A percentile compares a stretch with the other conserved stretches of the same genome.
Evolutionary conservation across 2,329 filamentous ascomycete genomes (phyloP).

Genomic region (Aspergillus sp.): DNA sequence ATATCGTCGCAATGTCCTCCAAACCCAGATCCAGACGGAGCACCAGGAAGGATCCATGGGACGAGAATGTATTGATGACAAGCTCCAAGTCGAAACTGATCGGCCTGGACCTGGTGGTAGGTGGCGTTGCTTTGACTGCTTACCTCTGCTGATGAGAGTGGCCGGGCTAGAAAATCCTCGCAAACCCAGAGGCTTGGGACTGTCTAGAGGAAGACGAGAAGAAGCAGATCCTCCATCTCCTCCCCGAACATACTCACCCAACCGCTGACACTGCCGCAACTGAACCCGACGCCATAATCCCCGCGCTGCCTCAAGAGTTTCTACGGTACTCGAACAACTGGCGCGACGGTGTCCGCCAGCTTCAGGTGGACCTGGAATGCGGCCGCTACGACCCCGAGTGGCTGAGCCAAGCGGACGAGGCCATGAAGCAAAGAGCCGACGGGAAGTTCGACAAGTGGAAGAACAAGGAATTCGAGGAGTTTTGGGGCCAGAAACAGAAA

Average conservation of each 20-base stretch:
- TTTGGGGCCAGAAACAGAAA: conserved; percentile 49
- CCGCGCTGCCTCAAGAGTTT: conserved; percentile 32
- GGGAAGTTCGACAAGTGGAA: conserved; percentile 52
- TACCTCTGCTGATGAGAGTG: background rate
- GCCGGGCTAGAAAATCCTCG: conserved; percentile 28
- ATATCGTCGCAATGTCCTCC: conserved; percentile 19
- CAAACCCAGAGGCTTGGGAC: conserved; percentile 33
- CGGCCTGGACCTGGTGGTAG: conserved; percentile 31
- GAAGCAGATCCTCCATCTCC: conserved; percentile 27
- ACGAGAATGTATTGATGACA: conserved; percentile 30
- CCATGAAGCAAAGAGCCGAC: conserved; percentile 41
- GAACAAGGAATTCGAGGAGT: conserved; percentile 44
- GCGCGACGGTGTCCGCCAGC: conserved; percentile 45
- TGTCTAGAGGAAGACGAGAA: conserved; percentile 34
- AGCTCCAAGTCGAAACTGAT: conserved; percentile 29
- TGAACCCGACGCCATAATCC: conserved; percentile 23
- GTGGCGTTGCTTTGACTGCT: conserved; percentile 3
- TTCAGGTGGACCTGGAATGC: conserved; percentile 45
- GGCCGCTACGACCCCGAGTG: conserved; percentile 51
- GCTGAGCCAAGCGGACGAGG: conserved; percentile 46
- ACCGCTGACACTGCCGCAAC: conserved; percentile 18
- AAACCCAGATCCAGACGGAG: conserved; percentile 21
- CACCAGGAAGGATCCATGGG: conserved; percentile 27
- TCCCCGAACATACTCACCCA: conserved; percentile 36
- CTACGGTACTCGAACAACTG: conserved; percentile 41